Base-by-base conservation (phyloP, 2,329 filamentous ascomycete species). In the Colletotrichum tamarilloi region DNA sequence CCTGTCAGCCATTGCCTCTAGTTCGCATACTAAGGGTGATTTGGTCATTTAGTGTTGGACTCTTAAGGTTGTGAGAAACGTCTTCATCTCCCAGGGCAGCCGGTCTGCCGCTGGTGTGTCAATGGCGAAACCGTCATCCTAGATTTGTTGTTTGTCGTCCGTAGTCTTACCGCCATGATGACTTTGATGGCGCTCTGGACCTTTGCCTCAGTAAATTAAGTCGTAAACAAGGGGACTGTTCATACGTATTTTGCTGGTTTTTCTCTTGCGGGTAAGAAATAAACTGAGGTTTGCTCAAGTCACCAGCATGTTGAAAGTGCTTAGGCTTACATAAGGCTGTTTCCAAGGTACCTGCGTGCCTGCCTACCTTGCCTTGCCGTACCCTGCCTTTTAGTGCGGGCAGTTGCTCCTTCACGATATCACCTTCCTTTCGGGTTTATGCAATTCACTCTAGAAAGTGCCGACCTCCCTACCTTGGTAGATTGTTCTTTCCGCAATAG, bases 81-180 rank as follows among this genome's bases (percentile, higher is more conserved):
- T 30, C 62, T 64, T 38, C 52, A 64, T 64, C 19, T 64, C 62
- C 62, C 49, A 26, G 28, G 62, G 35, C 8, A 38, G n/a, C 9
- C 46, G 22, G 35, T 22, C 8, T 49, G 42, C 42, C 42, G 42
- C 42, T 49, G 42, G 42, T 49, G 42, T 49, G 42, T 49, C 42
- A 49, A 49, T 49, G 42, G 42, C 42, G 42, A 49, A 49, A 49
- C 42, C 42, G 19, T 49, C 42, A 49, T 19, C 16, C 42, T 49
- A 19, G 16, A 19, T 49, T 9, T 49, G 42, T 49, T 9, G 42
- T 49, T 49, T n/a, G 19, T 49, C 42, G 42, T 49, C 42, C 16
- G 9, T 8, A 19, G 42, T 19, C 19, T 49, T 49, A 7, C 42
- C 42, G 19, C 42, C 42, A 49, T 19, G 16, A 9, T 49, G 42